Percentiles rank a stretch among this genome's conserved stretches.
Evolutionary conservation across 73 alveolate species (phyloP).

Genomic region (Paramecium octaurelia): DNA sequence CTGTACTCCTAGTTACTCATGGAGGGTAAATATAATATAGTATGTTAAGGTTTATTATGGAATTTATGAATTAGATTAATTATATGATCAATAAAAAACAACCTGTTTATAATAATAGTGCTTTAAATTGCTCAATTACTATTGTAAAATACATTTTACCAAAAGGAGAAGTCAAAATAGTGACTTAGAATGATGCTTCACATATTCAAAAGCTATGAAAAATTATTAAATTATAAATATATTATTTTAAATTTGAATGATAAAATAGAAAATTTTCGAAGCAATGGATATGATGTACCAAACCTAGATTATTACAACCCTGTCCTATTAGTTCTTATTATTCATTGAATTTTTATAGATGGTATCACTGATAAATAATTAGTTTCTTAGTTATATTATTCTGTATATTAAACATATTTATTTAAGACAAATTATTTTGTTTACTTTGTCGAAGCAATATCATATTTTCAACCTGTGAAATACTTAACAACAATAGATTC

Average conservation of each 20-base stretch:
- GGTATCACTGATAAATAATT: not conserved
- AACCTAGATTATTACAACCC: not conserved
- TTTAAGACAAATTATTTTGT: not conserved
- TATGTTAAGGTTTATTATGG: slow-evolving; percentile 1
- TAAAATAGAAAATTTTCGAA: not conserved
- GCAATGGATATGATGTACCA: slow-evolving; percentile 22
- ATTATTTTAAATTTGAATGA: not conserved
- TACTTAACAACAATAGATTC: not conserved
- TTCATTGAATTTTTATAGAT: slow-evolving; percentile 4
- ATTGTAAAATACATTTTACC: not conserved
- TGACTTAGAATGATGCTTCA: not conserved
- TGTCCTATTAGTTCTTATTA: not conserved
- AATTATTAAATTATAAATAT: not conserved
- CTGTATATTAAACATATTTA: slow-evolving; percentile 17
- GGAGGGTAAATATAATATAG: not conserved
- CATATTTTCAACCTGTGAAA: not conserved
- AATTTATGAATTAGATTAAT: slow-evolving; percentile 15
- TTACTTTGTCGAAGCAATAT: not conserved
- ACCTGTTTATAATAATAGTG: slow-evolving; percentile 21
- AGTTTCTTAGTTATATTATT: not conserved
- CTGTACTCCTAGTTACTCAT: slow-evolving; percentile 24
- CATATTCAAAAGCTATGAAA: slow-evolving; percentile 35
- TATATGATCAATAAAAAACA: not conserved
- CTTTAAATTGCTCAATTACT: slow-evolving; percentile 28
- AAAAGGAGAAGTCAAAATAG: slow-evolving; percentile 31